Conservation (phyloP, 2,329 filamentous ascomycete species). For the Alternaria longipes region DNA sequence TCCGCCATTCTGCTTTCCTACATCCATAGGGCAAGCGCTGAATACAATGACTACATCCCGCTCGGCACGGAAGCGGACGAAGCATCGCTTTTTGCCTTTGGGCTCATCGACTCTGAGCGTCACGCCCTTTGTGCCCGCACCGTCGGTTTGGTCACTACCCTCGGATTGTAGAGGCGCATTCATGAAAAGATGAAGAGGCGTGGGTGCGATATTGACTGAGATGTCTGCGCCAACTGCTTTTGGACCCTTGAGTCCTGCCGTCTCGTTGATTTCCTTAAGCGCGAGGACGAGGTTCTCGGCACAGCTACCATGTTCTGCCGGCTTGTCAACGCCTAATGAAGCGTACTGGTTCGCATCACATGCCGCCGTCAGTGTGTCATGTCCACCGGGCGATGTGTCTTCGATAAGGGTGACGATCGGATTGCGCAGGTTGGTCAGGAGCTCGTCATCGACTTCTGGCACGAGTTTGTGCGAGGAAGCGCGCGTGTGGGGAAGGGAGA, state of each 20-base stretch:
- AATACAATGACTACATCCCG: slow-evolving; percentile 50
- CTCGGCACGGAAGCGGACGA: slow-evolving; percentile 48
- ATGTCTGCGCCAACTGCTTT: slow-evolving; percentile 59
- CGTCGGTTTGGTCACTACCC: slow-evolving; percentile 18
- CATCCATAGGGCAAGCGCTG: slow-evolving; percentile 52
- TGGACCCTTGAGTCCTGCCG: slow-evolving; percentile 56
- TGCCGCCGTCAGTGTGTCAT: slow-evolving; percentile 59
- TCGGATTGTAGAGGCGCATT: slow-evolving; percentile 40
- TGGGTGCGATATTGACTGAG: slow-evolving; percentile 58
- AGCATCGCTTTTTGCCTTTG: slow-evolving; percentile 46
- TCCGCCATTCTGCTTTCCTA: slow-evolving; percentile 49
- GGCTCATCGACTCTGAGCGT: slow-evolving; percentile 43
- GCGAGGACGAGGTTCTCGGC: slow-evolving; percentile 61
- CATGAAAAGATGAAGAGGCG: slow-evolving; percentile 58
- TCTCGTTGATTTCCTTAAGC: slow-evolving; percentile 59
- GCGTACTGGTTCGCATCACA: slow-evolving; percentile 58
- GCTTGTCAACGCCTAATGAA: slow-evolving; percentile 54
- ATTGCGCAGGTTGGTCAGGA: slow-evolving; percentile 58
- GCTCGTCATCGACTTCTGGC: slow-evolving; percentile 53
- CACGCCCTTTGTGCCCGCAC: slow-evolving; percentile 42
- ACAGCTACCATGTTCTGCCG: slow-evolving; percentile 58
- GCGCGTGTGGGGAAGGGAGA: slow-evolving; percentile 58
- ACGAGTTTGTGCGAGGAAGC: slow-evolving; percentile 53
- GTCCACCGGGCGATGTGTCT: slow-evolving; percentile 55
- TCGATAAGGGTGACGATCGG: slow-evolving; percentile 59